Evolutionary conservation across 352 stramenopile species (phyloP), one percentile per base, ranked within the genome.

Genomic region (Pythium monospermum): DNA sequence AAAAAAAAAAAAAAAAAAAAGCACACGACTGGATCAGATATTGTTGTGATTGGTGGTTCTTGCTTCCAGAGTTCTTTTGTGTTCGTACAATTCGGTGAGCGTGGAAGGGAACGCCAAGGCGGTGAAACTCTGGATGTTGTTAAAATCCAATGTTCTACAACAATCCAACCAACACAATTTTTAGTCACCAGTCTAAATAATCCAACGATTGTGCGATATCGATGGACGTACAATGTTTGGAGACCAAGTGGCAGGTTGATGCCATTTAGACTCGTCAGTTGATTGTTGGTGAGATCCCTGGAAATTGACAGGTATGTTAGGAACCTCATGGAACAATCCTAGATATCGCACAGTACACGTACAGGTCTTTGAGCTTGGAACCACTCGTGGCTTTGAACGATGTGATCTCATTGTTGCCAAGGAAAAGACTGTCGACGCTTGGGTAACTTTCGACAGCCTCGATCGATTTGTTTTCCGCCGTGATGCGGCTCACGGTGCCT

Each of bases 351-450:
- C 22, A 23, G 46, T 46, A 18, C 12, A 62, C 68, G 35, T 61
- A 78, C 71, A 83, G 27, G 61, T 77, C 60, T 25, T 57, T 72
- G 48, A 78, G 54, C 1, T 43, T 73, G 3, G 59, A 68, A 18
- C 53, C 59, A 2, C 61, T 56, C 0, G 49, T 45, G 35, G n/a
- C n/a, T n/a, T 69, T 63, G 36, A 75, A 75, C 37, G 53, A 52
- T 42, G 55, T 65, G 51, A 82, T 75, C 37, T 62, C 50, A 55
- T 82, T 82, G 49, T 76, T 30, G 1, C 2, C 10, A 16, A 57
- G 22, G 10, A 31, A 38, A 3, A 61, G 39, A 27, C 38, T 55
- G 30, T 54, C 27, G 10, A 61, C 53, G 45, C 6, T 42, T 22
- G 53, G 53, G 0, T 42, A 19, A 25, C 53, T 61, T 32, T 23